These are phyloP conservation scores for Globisporangium cederbergense DNA, from an alignment of 352 stramenopile genomes.

Conservation along the genomic window DNA sequence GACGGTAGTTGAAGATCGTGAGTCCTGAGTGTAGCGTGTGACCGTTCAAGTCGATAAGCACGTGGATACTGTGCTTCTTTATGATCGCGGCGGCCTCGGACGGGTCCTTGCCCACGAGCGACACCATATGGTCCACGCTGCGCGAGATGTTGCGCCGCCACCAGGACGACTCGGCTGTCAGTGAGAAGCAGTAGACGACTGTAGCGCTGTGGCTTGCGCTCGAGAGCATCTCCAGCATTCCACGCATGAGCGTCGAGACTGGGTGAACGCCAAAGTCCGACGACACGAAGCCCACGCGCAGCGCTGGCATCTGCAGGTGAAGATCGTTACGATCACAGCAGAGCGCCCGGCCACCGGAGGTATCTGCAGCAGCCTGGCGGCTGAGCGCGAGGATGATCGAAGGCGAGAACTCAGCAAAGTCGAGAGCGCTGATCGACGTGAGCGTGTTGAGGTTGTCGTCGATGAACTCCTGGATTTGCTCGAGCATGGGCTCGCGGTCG, in stretches of 20 bases:
- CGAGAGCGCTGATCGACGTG: conserved; percentile 30
- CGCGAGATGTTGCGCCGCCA: conserved; percentile 80
- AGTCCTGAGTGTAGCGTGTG: conserved; percentile 80
- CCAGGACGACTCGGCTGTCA: conserved; percentile 59
- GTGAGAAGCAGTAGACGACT: conserved; percentile 67
- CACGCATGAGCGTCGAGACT: conserved; percentile 63
- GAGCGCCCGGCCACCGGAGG: conserved; percentile 2
- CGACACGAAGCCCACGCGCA: conserved; percentile 71
- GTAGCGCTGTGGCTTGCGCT: conserved; percentile 25
- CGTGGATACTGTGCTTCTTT: conserved; percentile 51
- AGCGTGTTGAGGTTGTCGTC: conserved; percentile 18
- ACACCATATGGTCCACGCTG: conserved; percentile 65
- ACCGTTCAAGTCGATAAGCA: conserved; percentile 83
- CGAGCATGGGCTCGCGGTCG: conserved; percentile 49
- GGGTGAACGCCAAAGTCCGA: conserved; percentile 85
- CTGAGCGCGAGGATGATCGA: conserved; percentile 25
- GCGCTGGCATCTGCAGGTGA: conserved; percentile 25
- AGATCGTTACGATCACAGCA: conserved; percentile 19
- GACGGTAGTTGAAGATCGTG: conserved; percentile 53
- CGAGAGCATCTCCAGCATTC: conserved; percentile 51
- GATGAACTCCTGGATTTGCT: conserved; percentile 26
- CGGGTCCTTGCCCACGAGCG: conserved; percentile 52
- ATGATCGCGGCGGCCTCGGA: conserved; percentile 47
- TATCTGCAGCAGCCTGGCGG: not conserved
- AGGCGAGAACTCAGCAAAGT: conserved; percentile 42